phyloP scores from a whole-genome alignment of 805 yeast species.

The Candida nemodendra region DNA sequence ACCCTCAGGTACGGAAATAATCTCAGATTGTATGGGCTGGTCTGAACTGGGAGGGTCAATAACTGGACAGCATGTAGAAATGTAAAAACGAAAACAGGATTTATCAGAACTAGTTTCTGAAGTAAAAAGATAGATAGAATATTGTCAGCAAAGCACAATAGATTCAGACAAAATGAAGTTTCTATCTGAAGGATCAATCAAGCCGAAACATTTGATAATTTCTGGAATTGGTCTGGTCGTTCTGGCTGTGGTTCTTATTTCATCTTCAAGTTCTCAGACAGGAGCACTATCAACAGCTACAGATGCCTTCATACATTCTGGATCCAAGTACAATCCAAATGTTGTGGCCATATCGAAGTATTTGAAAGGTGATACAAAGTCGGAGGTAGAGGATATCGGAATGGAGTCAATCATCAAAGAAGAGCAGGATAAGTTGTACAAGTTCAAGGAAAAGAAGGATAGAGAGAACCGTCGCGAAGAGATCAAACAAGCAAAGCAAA shows the following conservation, averaged over 20 bases:
- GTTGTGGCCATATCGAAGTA: slow-evolving; percentile 8
- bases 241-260: slow-evolving; percentile 5
- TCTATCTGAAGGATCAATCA: slow-evolving; percentile 1
- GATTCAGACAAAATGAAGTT: background rate
- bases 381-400: background rate
- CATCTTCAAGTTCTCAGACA: slow-evolving; percentile 3
- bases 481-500: slow-evolving; percentile 6
- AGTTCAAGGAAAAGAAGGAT: slow-evolving; percentile 9
- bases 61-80: too few relatives aligned
- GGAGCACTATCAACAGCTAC: slow-evolving; percentile 7
- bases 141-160: too few relatives aligned
- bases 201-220: slow-evolving; percentile 7
- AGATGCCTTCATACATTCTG: background rate
- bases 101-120: too few relatives aligned
- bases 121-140: too few relatives aligned
- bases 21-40: too few relatives aligned
- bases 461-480: slow-evolving; percentile 1
- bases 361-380: slow-evolving; percentile 3
- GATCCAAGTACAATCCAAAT: slow-evolving; percentile 1
- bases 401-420: slow-evolving; percentile 1
- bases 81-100: too few relatives aligned
- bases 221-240: slow-evolving; percentile 11
- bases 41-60: too few relatives aligned
- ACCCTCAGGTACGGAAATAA: too few relatives aligned
- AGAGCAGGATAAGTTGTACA: slow-evolving; percentile 13